Conservation (phyloP, 2,329 filamentous ascomycete species). For the Colletotrichum sp. region DNA sequence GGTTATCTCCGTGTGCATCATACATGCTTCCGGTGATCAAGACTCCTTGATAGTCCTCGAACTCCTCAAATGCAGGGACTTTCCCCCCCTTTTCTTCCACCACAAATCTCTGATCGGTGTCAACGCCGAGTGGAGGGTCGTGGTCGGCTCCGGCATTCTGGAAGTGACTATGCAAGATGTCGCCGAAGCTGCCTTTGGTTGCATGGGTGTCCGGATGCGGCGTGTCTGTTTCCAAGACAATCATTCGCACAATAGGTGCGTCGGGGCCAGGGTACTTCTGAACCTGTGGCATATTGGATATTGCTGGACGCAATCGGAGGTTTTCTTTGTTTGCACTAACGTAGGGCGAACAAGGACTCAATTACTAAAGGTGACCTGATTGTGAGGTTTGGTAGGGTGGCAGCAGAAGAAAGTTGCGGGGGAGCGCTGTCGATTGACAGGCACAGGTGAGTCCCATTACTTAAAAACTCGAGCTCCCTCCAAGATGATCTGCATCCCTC, state of each 20-base stretch:
- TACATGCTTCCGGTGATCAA: constrained; percentile 73
- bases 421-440: background rate
- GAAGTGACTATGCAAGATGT: constrained; percentile 58
- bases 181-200: constrained; percentile 56
- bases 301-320: background rate
- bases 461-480: background rate
- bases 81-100: constrained; percentile 52
- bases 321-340: background rate
- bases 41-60: constrained; percentile 73
- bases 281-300: background rate
- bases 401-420: background rate
- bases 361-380: background rate
- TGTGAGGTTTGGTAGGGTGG: background rate
- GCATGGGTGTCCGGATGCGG: constrained; percentile 55
- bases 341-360: background rate
- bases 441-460: background rate
- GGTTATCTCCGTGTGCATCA: constrained; percentile 72
- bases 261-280: constrained; percentile 12
- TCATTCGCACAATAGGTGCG: constrained; percentile 34
- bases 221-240: constrained; percentile 65
- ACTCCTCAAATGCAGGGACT: constrained; percentile 51
- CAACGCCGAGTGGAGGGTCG: constrained; percentile 57
- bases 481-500: background rate
- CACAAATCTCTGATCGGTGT: constrained; percentile 60
- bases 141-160: constrained; percentile 54